Conservation (phyloP, 225 moss, liverwort and hornwort genomes). For the Bryum argenteum region DNA sequence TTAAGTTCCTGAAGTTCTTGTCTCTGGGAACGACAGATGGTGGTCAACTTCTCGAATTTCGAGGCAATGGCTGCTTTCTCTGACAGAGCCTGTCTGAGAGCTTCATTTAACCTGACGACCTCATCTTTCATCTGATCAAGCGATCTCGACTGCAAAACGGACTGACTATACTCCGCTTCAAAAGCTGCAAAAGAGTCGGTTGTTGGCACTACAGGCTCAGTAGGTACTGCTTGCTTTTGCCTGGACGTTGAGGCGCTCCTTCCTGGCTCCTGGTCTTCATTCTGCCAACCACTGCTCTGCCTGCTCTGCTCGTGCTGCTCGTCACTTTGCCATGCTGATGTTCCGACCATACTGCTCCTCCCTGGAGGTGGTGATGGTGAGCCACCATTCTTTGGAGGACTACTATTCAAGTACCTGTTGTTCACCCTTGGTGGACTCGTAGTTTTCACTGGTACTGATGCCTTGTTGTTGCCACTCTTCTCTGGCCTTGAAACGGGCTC, state of each 20-base stretch:
- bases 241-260: slow-evolving; percentile 44
- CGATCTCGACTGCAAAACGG: slow-evolving; percentile 44
- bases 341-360: slow-evolving; percentile 43
- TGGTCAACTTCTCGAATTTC: slow-evolving; percentile 77
- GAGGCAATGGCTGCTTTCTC: slow-evolving; percentile 70
- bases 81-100: slow-evolving; percentile 63
- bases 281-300: slow-evolving; percentile 59
- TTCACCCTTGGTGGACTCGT: slow-evolving; percentile 32
- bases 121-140: slow-evolving; percentile 66
- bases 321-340: slow-evolving; percentile 6
- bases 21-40: slow-evolving; percentile 85
- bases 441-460: slow-evolving; percentile 34
- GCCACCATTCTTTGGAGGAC: slow-evolving; percentile 54
- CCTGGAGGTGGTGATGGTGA: slow-evolving; percentile 41
- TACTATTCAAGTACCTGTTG: slow-evolving; percentile 41
- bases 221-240: slow-evolving; percentile 30
- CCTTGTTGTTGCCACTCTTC: slow-evolving; percentile 39
- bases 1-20: slow-evolving; percentile 90
- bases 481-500: slow-evolving; percentile 39
- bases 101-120: slow-evolving; percentile 67
- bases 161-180: slow-evolving; percentile 62
- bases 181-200: slow-evolving; percentile 82
- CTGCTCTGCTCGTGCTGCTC: slow-evolving; percentile 63
- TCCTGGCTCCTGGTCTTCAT: slow-evolving; percentile 60
- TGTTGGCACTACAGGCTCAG: slow-evolving; percentile 50